Percentiles rank a stretch among this genome's conserved stretches.
phyloP scores from a whole-genome alignment of 768 basidiomycete species.

The Rossbeevera mucosa region DNA sequence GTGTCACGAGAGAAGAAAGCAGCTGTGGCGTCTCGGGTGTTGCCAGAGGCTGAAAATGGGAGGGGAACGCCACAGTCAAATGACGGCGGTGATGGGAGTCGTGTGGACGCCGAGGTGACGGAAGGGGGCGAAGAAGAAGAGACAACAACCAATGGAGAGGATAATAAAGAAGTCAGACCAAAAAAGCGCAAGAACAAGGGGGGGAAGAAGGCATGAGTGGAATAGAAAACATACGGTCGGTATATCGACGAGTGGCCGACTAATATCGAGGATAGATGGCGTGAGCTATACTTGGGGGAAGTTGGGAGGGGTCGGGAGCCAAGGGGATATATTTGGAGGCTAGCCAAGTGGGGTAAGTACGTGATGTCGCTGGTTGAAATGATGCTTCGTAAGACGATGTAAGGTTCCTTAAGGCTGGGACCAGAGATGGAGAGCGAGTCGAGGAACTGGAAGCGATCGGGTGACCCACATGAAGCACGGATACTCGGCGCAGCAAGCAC shows the following conservation, averaged over 20 bases:
- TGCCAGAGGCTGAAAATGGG: constrained; percentile 17
- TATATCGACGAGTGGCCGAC: constrained; percentile 3
- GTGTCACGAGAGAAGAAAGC: constrained; percentile 21
- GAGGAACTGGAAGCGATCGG: not conserved
- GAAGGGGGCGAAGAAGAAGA: constrained; percentile 16
- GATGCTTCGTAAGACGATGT: constrained; percentile 13
- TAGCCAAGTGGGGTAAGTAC: constrained; percentile 1
- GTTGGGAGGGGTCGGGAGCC: not conserved
- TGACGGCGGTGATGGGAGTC: constrained; percentile 15
- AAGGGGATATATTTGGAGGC: constrained; percentile 3
- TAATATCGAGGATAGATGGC: constrained; percentile 9
- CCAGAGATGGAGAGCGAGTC: not conserved
- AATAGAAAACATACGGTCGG: not conserved
- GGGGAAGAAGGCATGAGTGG: constrained; percentile 12
- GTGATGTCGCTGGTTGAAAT: constrained; percentile 10
- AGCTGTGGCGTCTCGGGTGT: constrained; percentile 6
- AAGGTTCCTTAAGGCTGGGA: constrained; percentile 12
- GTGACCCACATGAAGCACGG: not conserved
- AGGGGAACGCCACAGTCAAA: constrained; percentile 12
- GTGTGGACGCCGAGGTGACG: constrained; percentile 1
- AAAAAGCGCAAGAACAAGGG: constrained; percentile 22
- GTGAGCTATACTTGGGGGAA: constrained; percentile 2
- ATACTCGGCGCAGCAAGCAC: not conserved
- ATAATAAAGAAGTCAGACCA: constrained; percentile 2
- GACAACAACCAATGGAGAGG: not conserved